Base-by-base conservation (phyloP, 1,139 yeast genomes). In the Hemisphaericaspora lyxosophila region DNA sequence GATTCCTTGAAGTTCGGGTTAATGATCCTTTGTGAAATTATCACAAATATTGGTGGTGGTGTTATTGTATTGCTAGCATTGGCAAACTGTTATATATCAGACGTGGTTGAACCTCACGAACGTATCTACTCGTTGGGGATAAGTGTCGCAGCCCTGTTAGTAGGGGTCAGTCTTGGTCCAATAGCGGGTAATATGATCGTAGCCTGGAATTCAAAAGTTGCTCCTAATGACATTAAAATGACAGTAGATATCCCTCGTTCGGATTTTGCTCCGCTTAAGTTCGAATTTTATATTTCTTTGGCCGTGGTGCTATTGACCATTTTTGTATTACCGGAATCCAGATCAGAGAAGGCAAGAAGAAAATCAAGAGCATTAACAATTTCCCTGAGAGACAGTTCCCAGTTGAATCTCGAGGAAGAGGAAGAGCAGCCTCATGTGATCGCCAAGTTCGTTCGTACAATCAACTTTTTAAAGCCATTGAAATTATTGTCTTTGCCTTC, bases 161-260 rank as follows among this genome's bases (percentile, higher is more conserved):
- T 72, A 4, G 90, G 90, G 0, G 55, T 80, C 45, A 81, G 84
- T 1, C 19, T 74, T 12, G 92, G 92, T 1, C 94, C 95, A 0
- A 42, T 79, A 25, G 39, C 73, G 2, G 85, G 86, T 0, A 78
- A 82, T 38, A 40, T 66, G 6, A 36, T 43, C 43, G 62, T 40
- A 51, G 50, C 29, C 34, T 60, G 31, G 46, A 36, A 55, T 48
- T 33, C 41, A 8, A 41, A 37, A 18, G 34, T 33, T 13, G 32
- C 46, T 4, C 17, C 29, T 31, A 25, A 22, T 22, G 14, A 12
- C 16, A 18, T 28, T 22, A 12, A 15, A 16, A 15, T 15, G 15
- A 29, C 36, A 16, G 31, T 30, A 1, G 41, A 35, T 24, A 44
- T 57, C 19, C 26, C 45, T 4, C 36, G 31, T 9, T 33, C 35